phyloP scores from a whole-genome alignment of 2,329 filamentous ascomycete genomes.

The Clonostachys chloroleuca region DNA sequence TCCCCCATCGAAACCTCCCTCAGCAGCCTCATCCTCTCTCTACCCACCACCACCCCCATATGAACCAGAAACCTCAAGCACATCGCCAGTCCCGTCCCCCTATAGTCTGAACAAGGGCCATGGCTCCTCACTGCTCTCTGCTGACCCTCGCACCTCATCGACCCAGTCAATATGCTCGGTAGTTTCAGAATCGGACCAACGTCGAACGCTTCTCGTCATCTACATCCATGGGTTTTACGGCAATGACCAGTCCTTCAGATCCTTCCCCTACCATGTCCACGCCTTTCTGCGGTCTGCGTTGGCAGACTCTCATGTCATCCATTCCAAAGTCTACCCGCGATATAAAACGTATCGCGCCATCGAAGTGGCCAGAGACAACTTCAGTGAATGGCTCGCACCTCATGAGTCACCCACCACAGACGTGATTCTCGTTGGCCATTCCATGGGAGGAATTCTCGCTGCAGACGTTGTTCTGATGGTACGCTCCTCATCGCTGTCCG shows the following conservation, averaged over 20 bases:
- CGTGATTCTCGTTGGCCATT: conserved; percentile 80
- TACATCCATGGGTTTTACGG: conserved; percentile 93
- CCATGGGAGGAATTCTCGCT: conserved; percentile 81
- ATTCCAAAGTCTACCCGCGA: conserved; percentile 80
- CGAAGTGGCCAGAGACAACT: conserved; percentile 72
- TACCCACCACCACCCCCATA: no score
- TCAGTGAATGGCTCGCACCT: conserved; percentile 76
- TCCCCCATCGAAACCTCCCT: no score
- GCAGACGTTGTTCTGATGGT: conserved; percentile 73
- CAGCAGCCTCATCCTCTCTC: no score
- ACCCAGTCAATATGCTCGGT: conserved; percentile 24
- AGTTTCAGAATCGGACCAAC: conserved; percentile 9
- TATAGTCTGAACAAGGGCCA: no score
- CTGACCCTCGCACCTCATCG: conserved; percentile 45
- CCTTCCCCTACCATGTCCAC: conserved; percentile 86
- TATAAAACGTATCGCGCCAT: conserved; percentile 74
- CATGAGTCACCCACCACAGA: conserved; percentile 73
- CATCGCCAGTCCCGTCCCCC: no score
- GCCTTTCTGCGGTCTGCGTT: conserved; percentile 64
- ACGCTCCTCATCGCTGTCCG: conserved; percentile 7
- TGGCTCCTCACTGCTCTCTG: not conserved
- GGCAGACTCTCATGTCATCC: conserved; percentile 70
- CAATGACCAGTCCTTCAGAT: conserved; percentile 79
- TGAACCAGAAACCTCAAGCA: no score
- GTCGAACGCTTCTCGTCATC: conserved; percentile 65